Evolutionary conservation across 208 protist species (phyloP).

Genomic region (Leishmania guyanensis): DNA sequence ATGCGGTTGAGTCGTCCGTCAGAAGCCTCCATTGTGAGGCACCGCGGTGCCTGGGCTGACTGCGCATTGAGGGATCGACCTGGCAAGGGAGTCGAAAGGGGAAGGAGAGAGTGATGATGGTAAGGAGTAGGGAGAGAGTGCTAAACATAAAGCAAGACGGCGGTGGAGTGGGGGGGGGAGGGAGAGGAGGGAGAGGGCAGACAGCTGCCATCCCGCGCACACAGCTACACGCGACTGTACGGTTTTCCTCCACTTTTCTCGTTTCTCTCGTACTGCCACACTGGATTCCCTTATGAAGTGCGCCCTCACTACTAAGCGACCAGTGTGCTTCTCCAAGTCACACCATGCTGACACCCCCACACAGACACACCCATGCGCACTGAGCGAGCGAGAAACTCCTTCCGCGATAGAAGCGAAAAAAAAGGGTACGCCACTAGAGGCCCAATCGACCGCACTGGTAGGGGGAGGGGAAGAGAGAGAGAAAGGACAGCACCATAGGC

Average conservation of each 20-base stretch:
- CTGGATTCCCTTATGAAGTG: not conserved
- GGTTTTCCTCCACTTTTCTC: not conserved
- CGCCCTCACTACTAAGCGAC: not conserved
- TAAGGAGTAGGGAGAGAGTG: not conserved
- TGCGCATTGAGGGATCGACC: not conserved
- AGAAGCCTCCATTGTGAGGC: not conserved
- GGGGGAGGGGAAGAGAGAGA: not conserved
- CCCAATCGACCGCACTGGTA: not conserved
- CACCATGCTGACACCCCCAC: not conserved
- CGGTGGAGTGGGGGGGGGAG: too few relatives aligned
- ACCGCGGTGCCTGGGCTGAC: not conserved
- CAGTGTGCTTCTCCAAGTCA: not conserved
- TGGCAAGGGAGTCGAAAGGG: not conserved
- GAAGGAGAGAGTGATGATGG: not conserved
- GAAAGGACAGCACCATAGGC: not conserved
- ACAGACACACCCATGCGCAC: constrained; percentile 6
- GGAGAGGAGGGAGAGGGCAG: not conserved
- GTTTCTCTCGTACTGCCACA: not conserved
- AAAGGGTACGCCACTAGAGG: too few relatives aligned
- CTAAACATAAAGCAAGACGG: not conserved
- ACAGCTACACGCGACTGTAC: not conserved
- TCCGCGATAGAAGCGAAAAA: too few relatives aligned
- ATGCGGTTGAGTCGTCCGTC: not conserved
- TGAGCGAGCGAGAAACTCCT: not conserved
- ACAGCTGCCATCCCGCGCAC: not conserved